These are phyloP conservation scores for Tetrahymena thermophila DNA, from an alignment of 73 alveolate genomes.

Conservation along the genomic window DNA sequence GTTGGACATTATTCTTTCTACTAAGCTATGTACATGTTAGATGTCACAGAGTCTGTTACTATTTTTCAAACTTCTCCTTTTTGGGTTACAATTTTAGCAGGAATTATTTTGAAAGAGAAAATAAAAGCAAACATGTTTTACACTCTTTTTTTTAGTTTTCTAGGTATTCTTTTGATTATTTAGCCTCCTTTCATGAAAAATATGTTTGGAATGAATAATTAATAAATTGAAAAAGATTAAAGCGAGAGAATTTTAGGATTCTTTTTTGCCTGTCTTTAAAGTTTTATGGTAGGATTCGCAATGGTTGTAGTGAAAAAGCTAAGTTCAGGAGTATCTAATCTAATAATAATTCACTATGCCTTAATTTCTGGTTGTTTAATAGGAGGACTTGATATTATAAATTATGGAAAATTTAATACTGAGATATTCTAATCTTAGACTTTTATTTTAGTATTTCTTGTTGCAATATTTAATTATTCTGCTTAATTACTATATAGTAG, in stretches of 20 bases:
- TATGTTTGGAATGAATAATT: not conserved
- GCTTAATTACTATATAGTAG: not conserved
- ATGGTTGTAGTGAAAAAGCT: not conserved
- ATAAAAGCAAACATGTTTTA: not conserved
- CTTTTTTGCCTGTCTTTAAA: not conserved
- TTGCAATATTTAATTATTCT: not conserved
- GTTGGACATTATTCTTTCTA: not conserved
- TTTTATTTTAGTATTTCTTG: not conserved
- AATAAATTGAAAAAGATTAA: not conserved
- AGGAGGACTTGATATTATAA: not conserved
- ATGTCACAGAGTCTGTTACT: not conserved
- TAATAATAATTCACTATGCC: not conserved
- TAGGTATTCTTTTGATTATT: not conserved
- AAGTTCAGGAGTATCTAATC: not conserved
- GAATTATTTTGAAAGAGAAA: not conserved
- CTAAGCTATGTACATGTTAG: not conserved
- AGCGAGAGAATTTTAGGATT: not conserved
- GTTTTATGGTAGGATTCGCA: not conserved
- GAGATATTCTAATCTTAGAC: not conserved
- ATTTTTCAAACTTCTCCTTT: not conserved
- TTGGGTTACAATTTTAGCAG: not conserved
- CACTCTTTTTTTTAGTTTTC: not conserved
- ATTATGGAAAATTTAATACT: not conserved
- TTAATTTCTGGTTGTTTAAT: not conserved
- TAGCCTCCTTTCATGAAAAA: not conserved